Evolutionary conservation across 148 eudicot species (phyloP).

Genomic region (Rhododendron ovatum): DNA sequence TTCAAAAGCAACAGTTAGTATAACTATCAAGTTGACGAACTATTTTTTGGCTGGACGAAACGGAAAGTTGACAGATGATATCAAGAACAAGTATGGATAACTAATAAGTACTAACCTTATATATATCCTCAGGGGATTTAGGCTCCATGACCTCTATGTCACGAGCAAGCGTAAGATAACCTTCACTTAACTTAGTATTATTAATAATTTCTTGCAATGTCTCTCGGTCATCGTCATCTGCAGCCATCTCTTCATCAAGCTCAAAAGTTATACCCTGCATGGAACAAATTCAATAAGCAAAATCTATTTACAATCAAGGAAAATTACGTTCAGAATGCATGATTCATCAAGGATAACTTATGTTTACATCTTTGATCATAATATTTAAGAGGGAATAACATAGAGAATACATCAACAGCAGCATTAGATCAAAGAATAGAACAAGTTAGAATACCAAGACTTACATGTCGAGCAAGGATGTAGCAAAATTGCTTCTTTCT

Average conservation of each 20-base stretch:
- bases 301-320: background rate
- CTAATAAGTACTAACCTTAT: slow-evolving; percentile 54
- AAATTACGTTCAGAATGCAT: background rate
- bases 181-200: slow-evolving; percentile 79
- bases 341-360: background rate
- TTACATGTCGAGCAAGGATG: slow-evolving; percentile 92
- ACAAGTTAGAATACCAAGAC: slow-evolving; percentile 19
- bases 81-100: background rate
- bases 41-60: background rate
- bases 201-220: slow-evolving; percentile 73
- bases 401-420: background rate
- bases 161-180: slow-evolving; percentile 92
- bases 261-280: slow-evolving; percentile 73
- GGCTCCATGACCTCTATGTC: slow-evolving; percentile 99
- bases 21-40: background rate
- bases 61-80: background rate
- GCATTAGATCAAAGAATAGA: background rate
- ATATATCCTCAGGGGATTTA: slow-evolving; percentile 91
- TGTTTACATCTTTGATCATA: background rate
- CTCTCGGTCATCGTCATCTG: slow-evolving; percentile 68
- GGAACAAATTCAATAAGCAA: background rate
- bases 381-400: background rate
- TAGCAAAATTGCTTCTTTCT: slow-evolving; percentile 79
- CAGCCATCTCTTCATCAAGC: slow-evolving; percentile 67
- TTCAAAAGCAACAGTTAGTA: background rate